These are phyloP conservation scores for Populus hybrid DNA, from an alignment of 441 rosid genomes.

Conservation along the genomic window DNA sequence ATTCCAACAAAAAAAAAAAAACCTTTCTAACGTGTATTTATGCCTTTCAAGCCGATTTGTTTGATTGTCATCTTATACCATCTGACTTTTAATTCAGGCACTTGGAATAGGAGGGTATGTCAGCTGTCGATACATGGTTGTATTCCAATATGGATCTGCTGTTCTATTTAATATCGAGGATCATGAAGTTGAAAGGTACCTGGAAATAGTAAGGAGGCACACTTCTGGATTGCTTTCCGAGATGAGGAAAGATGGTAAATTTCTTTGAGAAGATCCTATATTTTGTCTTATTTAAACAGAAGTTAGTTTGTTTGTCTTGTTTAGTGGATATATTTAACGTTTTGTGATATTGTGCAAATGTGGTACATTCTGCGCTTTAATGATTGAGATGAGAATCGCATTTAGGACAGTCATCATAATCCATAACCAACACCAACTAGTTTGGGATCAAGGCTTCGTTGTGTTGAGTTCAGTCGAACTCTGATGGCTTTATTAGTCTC, in stretches of 20 bases:
- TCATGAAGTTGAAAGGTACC: conserved; percentile 58
- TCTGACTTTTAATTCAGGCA: conserved; percentile 33
- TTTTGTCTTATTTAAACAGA: neutral
- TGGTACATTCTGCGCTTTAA: neutral
- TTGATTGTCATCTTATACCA: neutral
- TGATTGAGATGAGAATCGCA: neutral
- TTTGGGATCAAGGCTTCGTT: neutral
- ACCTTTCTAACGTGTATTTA: neutral
- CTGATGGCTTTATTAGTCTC: neutral
- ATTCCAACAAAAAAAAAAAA: too few species aligned
- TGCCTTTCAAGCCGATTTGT: neutral
- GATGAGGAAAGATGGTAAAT: conserved; percentile 76
- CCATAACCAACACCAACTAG: neutral
- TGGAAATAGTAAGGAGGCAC: conserved; percentile 60
- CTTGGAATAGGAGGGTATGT: conserved; percentile 43
- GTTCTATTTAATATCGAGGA: conserved; percentile 85
- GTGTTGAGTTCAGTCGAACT: neutral
- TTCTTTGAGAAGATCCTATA: neutral
- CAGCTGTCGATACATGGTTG: conserved; percentile 63
- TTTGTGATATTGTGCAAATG: neutral
- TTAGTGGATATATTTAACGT: neutral
- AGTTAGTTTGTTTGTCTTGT: neutral
- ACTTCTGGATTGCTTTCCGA: conserved; percentile 79
- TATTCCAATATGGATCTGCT: conserved; percentile 89
- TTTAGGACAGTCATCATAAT: neutral